Evolutionary conservation across 2,329 filamentous ascomycete species (phyloP).

Genomic region (Talaromyces rugulosus): DNA sequence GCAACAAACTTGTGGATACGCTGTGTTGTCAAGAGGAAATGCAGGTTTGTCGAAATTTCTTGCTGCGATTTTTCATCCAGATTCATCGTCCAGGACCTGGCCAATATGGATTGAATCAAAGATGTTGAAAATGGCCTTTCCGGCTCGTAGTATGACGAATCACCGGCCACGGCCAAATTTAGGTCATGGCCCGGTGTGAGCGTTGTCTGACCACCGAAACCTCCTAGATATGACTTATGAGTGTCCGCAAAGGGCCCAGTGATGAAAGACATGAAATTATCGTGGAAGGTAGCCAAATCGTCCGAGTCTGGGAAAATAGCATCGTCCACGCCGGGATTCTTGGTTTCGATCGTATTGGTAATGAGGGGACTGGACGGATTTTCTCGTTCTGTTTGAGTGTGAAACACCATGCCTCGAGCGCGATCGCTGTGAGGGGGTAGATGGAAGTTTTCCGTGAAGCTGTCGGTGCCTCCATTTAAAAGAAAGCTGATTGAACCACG

Average conservation of each 20-base stretch:
- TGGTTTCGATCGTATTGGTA: slow-evolving; percentile 16
- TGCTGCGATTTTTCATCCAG: slow-evolving; percentile 35
- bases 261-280: slow-evolving; percentile 36
- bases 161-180: slow-evolving; percentile 16
- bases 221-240: slow-evolving; percentile 18
- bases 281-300: slow-evolving; percentile 28
- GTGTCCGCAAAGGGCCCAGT: slow-evolving; percentile 32
- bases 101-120: slow-evolving; percentile 37
- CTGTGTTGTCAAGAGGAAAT: slow-evolving; percentile 37
- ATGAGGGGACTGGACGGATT: slow-evolving; percentile 18
- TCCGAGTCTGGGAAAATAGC: slow-evolving; percentile 17
- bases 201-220: slow-evolving; percentile 17
- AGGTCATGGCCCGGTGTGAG: slow-evolving; percentile 18
- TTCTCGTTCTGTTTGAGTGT: slow-evolving; percentile 26
- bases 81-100: slow-evolving; percentile 35
- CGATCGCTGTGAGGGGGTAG: slow-evolving; percentile 39
- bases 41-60: slow-evolving; percentile 35
- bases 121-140: slow-evolving; percentile 35
- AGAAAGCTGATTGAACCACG: slow-evolving; percentile 46
- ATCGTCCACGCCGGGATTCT: slow-evolving; percentile 19
- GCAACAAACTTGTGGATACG: slow-evolving; percentile 39
- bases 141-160: slow-evolving; percentile 28
- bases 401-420: slow-evolving; percentile 31
- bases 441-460: slow-evolving; percentile 43
- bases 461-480: slow-evolving; percentile 43